Evolutionary conservation across 257 asterid genomes (phyloP).

Genomic region (Linderniella brevidens): DNA sequence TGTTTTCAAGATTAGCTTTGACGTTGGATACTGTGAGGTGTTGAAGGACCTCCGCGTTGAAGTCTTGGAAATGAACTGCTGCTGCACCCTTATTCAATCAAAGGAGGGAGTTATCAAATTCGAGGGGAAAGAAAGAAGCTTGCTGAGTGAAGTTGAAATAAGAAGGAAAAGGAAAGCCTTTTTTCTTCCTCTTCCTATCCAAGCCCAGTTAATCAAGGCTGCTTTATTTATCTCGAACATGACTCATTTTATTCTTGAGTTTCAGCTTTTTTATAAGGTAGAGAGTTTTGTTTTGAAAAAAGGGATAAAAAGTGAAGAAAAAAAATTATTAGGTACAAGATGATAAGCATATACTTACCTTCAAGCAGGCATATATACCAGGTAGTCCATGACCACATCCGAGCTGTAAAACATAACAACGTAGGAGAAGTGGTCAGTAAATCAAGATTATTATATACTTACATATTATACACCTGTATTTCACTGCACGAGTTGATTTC

Average conservation of each 20-base stretch:
- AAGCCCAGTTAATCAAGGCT: too few species aligned
- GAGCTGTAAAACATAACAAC: constrained; percentile 33
- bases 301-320: neutral
- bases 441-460: too few species aligned
- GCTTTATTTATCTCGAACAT: too few species aligned
- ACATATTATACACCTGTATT: too few species aligned
- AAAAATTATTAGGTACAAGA: neutral
- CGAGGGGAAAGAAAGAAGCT: neutral
- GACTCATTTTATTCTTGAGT: too few species aligned
- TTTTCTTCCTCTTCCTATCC: too few species aligned
- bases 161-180: too few species aligned
- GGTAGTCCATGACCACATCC: constrained; percentile 99
- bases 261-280: too few species aligned
- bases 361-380: constrained; percentile 62
- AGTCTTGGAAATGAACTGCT: constrained; percentile 84
- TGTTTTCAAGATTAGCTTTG: constrained; percentile 33
- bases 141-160: neutral
- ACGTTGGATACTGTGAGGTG: constrained; percentile 85
- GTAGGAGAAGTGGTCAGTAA: neutral
- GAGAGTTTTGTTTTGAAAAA: neutral
- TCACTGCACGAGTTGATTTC: too few species aligned
- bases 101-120: neutral
- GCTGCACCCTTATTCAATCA: constrained; percentile 40
- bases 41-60: constrained; percentile 77
- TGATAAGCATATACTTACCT: constrained; percentile 24